Conservation (phyloP, 2,329 filamentous ascomycete species). For the Knufia fluminis region DNA sequence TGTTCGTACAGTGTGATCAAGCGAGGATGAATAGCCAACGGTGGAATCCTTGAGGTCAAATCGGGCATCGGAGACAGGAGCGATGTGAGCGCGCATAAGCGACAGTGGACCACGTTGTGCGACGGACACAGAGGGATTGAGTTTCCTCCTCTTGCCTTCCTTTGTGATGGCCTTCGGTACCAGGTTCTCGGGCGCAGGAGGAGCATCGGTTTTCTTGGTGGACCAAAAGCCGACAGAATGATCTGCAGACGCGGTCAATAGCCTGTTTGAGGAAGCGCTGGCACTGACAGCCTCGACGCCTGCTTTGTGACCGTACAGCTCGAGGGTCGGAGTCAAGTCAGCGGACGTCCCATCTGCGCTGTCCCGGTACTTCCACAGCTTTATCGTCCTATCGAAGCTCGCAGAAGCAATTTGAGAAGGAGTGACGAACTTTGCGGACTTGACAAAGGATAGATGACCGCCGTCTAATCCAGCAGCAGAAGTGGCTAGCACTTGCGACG, state of each 20-base stretch:
- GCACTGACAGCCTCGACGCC: conserved; percentile 56
- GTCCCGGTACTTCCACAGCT: conserved; percentile 82
- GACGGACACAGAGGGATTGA: conserved; percentile 48
- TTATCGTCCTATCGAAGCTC: conserved; percentile 73
- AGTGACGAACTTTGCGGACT: conserved; percentile 74
- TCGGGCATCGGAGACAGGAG: conserved; percentile 65
- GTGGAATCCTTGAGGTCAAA: conserved; percentile 81
- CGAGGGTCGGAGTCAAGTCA: conserved; percentile 61
- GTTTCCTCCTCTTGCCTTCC: conserved; percentile 67
- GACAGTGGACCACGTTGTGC: conserved; percentile 70
- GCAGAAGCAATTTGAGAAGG: conserved; percentile 70
- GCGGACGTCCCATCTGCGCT: conserved; percentile 50
- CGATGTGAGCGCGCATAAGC: conserved; percentile 62
- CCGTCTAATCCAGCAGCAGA: conserved; percentile 58
- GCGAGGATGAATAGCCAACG: conserved; percentile 82
- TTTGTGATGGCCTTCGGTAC: conserved; percentile 57
- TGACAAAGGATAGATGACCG: conserved; percentile 68
- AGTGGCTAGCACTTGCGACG: conserved; percentile 72
- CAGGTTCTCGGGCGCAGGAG: conserved; percentile 57
- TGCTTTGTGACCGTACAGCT: conserved; percentile 73
- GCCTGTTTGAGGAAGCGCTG: conserved; percentile 61
- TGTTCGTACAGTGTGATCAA: conserved; percentile 84
- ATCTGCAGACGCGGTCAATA: conserved; percentile 80
- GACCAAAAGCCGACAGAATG: conserved; percentile 83
- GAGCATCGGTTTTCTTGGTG: conserved; percentile 64